Evolutionary conservation across 139 green algal genomes (phyloP), one percentile per base, ranked within the genome.

Genomic region (Chlorella vulgaris): DNA sequence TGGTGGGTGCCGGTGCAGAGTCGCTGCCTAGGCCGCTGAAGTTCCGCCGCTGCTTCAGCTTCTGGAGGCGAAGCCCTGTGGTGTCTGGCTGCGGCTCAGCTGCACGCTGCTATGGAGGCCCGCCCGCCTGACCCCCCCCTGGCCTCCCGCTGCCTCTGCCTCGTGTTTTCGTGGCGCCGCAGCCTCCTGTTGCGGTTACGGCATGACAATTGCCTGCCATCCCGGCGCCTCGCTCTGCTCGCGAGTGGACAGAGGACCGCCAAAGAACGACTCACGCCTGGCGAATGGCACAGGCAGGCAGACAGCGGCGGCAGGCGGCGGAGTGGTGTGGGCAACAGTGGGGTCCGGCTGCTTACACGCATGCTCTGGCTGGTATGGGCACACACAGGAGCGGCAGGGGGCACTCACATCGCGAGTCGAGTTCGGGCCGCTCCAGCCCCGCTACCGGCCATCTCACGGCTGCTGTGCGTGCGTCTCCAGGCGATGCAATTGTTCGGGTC

Each of bases 181-280:
- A n/a, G 40, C 75, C 28, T 39, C 19, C 28, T 26, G 26, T 26
- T 33, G 18, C 3, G 78, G 43, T 6, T 26, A 28, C 18, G 50
- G 7, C 2, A 70, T 78, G 2, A 77, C 35, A 38, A 81, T 53
- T 2, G 78, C 73, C 39, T 53, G 29, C 81, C 81, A 86, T 22
- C 42, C 40, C 4, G 81, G 74, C 3, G 75, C 69, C 40, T 78
- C 76, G 67, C 24, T 31, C 28, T 51, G 31, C 22, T 86, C 69
- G 1, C 81, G 39, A 0, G 81, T 86, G 53, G 60, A 78, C 1
- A 86, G 13, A 0, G 81, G 75, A 7, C 81, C 81, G 13, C 81
- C 81, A 28, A 86, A 86, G 53, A 86, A 82, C 1, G 73, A 82
- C 53, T 77, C 53, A 7, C 81, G 71, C 2, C 81, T 86, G 81